These are phyloP conservation scores for Knoxdaviesia capensis DNA, from an alignment of 2,329 filamentous ascomycete genomes.

Conservation along the genomic window DNA sequence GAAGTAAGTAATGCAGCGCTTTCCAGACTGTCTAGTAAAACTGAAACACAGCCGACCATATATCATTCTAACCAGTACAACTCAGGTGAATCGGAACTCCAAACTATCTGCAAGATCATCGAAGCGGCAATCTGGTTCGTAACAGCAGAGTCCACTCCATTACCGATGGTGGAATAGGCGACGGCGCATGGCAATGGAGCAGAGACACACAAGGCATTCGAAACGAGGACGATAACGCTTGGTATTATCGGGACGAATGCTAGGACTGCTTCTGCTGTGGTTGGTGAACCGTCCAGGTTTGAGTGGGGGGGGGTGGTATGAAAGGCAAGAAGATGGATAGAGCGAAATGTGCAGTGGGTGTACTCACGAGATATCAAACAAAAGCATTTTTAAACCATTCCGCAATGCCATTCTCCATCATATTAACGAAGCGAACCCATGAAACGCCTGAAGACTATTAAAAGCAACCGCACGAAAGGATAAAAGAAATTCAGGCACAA, in stretches of 20 bases:
- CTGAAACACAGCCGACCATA: background rate
- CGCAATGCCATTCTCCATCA: no score
- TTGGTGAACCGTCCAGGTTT: background rate
- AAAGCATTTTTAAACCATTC: no score
- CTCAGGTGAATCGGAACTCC: conserved; percentile 42
- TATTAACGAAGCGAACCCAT: no score
- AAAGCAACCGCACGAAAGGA: no score
- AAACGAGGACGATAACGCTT: background rate
- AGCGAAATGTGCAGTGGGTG: no score
- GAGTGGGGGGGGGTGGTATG: no score
- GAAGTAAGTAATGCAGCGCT: conserved; percentile 18
- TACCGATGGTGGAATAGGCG: no score
- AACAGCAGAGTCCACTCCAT: conserved; percentile 17
- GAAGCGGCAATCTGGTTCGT: conserved; percentile 55
- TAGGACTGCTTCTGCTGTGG: no score
- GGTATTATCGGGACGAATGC: background rate
- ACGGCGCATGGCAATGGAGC: background rate
- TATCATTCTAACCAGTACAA: background rate
- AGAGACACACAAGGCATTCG: background rate
- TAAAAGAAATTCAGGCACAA: no score
- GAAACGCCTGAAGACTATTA: no score
- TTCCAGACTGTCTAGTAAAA: background rate
- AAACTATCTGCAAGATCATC: conserved; percentile 47
- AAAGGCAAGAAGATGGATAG: no score
- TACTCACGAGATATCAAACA: no score